Base-by-base conservation (phyloP, 2,329 filamentous ascomycete genomes). In the Mycosphaerella sp. region DNA sequence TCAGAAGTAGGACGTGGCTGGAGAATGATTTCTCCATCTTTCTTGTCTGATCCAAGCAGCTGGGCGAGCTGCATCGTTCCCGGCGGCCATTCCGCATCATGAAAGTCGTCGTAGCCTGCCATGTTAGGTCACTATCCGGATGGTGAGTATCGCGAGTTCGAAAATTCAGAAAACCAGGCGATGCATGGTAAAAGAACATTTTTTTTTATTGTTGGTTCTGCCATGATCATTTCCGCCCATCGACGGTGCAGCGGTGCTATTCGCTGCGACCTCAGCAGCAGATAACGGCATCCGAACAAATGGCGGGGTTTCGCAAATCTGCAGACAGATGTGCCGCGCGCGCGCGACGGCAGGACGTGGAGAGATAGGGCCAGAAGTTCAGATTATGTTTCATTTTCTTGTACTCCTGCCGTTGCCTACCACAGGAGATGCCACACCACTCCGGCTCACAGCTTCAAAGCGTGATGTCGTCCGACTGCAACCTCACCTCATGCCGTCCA, bases 1-100 rank as follows among this genome's bases (percentile, higher is more conserved):
- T 73, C 64, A 39, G 61, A 63, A 0, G 69, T 68, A 2, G 73
- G 72, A 17, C 68, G 52, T 1, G 72, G 72, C 32, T 70, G 67
- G 3, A 74, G 68, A 40, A 74, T 62, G 49, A 68, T 62, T 14
- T 63, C 59, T 29, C 58, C 54, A 40, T 58, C 54, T 44, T 61
- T 60, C 34, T 57, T 55, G 31, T 54, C 34, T 31, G n/a, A 49
- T 21, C 55, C 57, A 39, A 60, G 47, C 6, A 64, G 41, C 42
- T 61, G 56, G 38, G 64, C 58, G 7, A 66, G 57, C 42, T 54
- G 58, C 47, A 66, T 56, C 3, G 64, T 66, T 9, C 64, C 64
- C 12, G 63, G 63, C 4, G 64, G 64, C 63, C 64, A 66, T 21
- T 50, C 55, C 9, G 59, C 60, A 47, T 65, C 62, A 51, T 50